Conservation (phyloP, 352 stramenopile genomes). For the Globisporangium spinosum region DNA sequence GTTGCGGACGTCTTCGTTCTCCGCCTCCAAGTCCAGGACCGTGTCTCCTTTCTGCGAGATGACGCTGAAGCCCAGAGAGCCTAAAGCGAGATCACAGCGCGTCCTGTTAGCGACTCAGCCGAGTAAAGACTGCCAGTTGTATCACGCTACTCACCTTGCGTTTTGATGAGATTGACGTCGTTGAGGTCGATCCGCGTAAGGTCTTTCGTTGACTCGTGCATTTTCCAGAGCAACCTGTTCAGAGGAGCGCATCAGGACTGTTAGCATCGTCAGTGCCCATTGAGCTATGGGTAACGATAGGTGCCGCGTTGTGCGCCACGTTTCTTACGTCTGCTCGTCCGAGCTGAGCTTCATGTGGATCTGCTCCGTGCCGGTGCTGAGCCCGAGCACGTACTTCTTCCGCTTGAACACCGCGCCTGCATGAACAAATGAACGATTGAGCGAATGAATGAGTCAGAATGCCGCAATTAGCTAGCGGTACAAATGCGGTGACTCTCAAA, state of each 20-base stretch:
- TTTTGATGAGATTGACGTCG: slow-evolving; percentile 48
- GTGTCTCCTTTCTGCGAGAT: slow-evolving; percentile 56
- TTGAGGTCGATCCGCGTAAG: slow-evolving; percentile 47
- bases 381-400: slow-evolving; percentile 72
- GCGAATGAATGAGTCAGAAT: not conserved
- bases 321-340: slow-evolving; percentile 50
- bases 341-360: slow-evolving; percentile 59
- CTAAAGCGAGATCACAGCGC: slow-evolving; percentile 19
- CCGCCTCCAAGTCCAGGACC: slow-evolving; percentile 69
- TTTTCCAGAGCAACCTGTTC: slow-evolving; percentile 63
- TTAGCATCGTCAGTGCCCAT: not conserved
- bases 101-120: not conserved
- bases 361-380: slow-evolving; percentile 57
- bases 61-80: slow-evolving; percentile 41
- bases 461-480: not conserved
- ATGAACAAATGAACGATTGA: not conserved
- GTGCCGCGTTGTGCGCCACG: not conserved
- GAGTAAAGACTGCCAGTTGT: too few species aligned
- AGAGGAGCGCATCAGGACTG: not conserved
- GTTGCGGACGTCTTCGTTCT: slow-evolving; percentile 54
- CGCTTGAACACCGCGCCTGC: slow-evolving; percentile 63
- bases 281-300: not conserved
- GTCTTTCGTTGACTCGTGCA: slow-evolving; percentile 49
- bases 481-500: not conserved
- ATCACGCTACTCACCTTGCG: slow-evolving; percentile 29